Conservation (phyloP, 331 rosid species). For the Dryas integrifolia region DNA sequence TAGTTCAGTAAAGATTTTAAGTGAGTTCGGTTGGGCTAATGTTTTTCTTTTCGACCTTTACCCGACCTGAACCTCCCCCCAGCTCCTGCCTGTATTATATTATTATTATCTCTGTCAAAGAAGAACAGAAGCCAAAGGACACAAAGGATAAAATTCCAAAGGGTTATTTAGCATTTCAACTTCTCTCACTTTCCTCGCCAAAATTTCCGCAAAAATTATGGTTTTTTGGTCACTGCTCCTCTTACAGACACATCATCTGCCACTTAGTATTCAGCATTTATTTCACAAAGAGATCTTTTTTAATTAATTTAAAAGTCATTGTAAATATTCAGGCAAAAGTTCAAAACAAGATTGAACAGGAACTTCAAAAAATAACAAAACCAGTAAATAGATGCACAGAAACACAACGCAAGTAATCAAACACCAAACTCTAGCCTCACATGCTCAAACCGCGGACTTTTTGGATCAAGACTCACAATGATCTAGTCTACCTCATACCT, state of each 20-base stretch:
- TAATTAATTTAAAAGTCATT: not conserved
- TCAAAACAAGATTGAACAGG: conserved; percentile 14
- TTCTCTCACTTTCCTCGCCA: not conserved
- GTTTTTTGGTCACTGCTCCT: not conserved
- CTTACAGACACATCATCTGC: not conserved
- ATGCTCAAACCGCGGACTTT: conserved; percentile 19
- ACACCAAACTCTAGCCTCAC: conserved; percentile 20
- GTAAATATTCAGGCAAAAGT: conserved; percentile 19
- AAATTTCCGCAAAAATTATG: not conserved
- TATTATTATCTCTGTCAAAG: too few relatives aligned
- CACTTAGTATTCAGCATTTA: not conserved
- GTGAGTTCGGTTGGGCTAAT: too few relatives aligned
- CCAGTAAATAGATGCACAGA: conserved; percentile 25
- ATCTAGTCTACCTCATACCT: conserved; percentile 10
- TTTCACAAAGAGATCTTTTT: not conserved
- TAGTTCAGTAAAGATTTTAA: too few relatives aligned
- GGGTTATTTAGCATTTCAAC: too few relatives aligned
- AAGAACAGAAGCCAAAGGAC: not conserved
- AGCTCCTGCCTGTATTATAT: not conserved
- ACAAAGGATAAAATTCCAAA: too few relatives aligned
- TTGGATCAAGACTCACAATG: conserved; percentile 20
- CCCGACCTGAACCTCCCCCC: too few relatives aligned
- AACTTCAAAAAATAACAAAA: conserved; percentile 15
- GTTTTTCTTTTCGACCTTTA: too few relatives aligned
- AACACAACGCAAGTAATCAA: conserved; percentile 21